phyloP scores from a whole-genome alignment of 331 rosid species.

The Dryas integrifolia region DNA sequence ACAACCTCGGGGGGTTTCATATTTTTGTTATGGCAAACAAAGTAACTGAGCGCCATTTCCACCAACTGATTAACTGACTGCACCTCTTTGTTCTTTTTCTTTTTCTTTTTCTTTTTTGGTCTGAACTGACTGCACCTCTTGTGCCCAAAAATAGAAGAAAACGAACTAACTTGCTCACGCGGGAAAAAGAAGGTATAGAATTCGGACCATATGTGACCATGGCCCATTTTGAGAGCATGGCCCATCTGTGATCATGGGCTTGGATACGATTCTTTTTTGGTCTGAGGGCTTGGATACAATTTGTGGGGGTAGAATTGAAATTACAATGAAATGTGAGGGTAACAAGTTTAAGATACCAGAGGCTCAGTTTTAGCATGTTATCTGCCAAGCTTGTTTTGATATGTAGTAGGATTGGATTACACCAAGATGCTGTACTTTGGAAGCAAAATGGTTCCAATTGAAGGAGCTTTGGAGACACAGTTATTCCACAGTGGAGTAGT shows the following conservation, averaged over 20 bases:
- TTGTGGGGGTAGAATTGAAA: conserved; percentile 37
- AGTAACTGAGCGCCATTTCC: conserved; percentile 26
- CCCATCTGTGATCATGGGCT: background rate
- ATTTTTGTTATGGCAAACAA: conserved; percentile 15
- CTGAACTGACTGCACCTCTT: background rate
- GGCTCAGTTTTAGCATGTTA: conserved; percentile 31
- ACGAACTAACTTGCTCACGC: conserved; percentile 9
- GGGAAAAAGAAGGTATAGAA: conserved; percentile 6
- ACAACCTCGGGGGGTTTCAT: conserved; percentile 32
- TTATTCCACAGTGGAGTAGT: conserved; percentile 45
- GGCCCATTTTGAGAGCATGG: no score
- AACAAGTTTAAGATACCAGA: background rate
- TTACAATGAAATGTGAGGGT: conserved; percentile 33
- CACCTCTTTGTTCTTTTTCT: background rate
- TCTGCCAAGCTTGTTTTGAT: conserved; percentile 23
- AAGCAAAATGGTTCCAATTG: conserved; percentile 25
- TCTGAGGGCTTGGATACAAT: no score
- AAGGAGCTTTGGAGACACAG: conserved; percentile 41
- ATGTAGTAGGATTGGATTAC: background rate
- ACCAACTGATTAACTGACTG: conserved; percentile 10
- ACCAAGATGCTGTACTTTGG: conserved; percentile 26
- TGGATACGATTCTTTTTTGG: background rate
- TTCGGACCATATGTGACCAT: background rate
- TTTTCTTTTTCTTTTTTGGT: no score
- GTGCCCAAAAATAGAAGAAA: background rate